A percentile compares a stretch with the other conserved stretches of the same genome.
Evolutionary conservation across 2,329 filamentous ascomycete genomes (phyloP).

Genomic region (Escovopsis sp.): DNA sequence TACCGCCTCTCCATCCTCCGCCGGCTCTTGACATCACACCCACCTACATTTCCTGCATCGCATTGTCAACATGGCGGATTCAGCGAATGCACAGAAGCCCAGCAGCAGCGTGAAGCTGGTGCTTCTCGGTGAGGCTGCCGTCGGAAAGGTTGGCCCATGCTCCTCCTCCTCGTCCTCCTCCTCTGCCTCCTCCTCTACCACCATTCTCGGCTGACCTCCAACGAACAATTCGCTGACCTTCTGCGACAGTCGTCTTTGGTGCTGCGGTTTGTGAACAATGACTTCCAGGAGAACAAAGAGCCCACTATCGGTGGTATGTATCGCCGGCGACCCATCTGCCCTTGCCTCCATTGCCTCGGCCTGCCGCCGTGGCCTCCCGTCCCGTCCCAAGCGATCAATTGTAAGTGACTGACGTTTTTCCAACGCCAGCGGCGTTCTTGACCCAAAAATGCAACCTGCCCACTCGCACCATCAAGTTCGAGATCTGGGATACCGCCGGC

Average conservation of each 20-base stretch:
- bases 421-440: slow-evolving; percentile 67
- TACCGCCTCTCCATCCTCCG: neutral
- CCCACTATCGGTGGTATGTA: slow-evolving; percentile 87
- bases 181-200: neutral
- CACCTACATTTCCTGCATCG: neutral
- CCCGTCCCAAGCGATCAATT: too few relatives aligned
- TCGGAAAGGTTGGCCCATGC: slow-evolving; percentile 66
- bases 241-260: slow-evolving; percentile 73
- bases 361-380: too few relatives aligned
- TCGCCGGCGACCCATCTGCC: neutral
- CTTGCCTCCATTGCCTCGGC: too few relatives aligned
- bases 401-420: too few relatives aligned
- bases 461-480: slow-evolving; percentile 79
- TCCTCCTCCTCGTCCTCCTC: neutral
- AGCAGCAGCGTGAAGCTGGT: slow-evolving; percentile 99
- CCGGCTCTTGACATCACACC: neutral
- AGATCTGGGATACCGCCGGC: slow-evolving; percentile 97
- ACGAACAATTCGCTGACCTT: slow-evolving; percentile 10
- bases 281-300: slow-evolving; percentile 99
- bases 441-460: slow-evolving; percentile 98
- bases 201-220: neutral
- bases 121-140: slow-evolving; percentile 88
- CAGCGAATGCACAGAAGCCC: slow-evolving; percentile 62
- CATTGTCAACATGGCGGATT: slow-evolving; percentile 24
- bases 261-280: slow-evolving; percentile 96